Evolutionary conservation across 2,329 filamentous ascomycete species (phyloP), one percentile per base, ranked within the genome.

Genomic region (Aspergillus pseudotamarii): DNA sequence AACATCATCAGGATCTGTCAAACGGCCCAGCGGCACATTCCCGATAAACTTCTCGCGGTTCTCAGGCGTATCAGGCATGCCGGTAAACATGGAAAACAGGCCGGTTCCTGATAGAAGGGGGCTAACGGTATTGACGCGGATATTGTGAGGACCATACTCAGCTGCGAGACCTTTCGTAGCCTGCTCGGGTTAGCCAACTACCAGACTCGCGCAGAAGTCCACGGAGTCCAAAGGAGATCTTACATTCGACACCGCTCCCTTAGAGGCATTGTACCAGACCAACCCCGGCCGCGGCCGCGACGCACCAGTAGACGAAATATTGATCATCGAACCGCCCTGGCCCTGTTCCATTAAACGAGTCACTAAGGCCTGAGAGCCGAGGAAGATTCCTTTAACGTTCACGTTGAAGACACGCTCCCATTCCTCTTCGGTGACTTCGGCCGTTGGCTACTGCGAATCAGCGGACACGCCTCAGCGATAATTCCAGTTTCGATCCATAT

Each of bases 61-160:
- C 66, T 82, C 80, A 1, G 78, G 76, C 1, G 78, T 82, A 67
- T 81, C 76, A 4, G 77, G 75, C 66, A 81, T 77, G 0, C 81
- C 81, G 0, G 74, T 76, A 59, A 76, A 76, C 71, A 73, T 72
- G 30, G 81, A 80, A 66, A 86, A 87, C 28, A 92, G 82, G 3
- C 86, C 88, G 0, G 90, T 93, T 19, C 83, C 86, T 1, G 86
- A 88, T 1, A 92, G 81, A 0, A 92, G 83, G 0, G 90, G 90
- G 54, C 88, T 91, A 16, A 93, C 86, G 1, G 86, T 84, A 66
- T 92, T 92, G 70, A 93, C 89, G 0, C 90, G 85, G 66, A 94
- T 91, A 68, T 91, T 84, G 60, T 91, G 85, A 0, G 86, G 84
- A 0, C 88, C 91, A 69, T 90, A 93, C 75, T 93, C 91, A 1